Evolutionary conservation across 805 yeast species (phyloP), one percentile per base, ranked within the genome.

Genomic region (Kodamaea laetipori): DNA sequence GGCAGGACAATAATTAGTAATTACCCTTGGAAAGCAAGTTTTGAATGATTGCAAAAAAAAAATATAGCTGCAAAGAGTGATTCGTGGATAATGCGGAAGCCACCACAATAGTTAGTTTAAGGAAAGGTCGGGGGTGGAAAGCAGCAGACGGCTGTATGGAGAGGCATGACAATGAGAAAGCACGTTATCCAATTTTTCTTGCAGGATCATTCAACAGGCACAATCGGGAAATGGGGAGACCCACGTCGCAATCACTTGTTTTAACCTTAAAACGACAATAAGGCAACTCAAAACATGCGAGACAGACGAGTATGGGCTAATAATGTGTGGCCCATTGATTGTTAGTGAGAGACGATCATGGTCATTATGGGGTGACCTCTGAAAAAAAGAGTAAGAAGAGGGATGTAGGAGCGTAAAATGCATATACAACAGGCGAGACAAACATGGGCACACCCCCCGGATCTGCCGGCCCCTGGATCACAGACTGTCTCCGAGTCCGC

Each of bases 321-420:
- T 27, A 12, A 30, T 15, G 19, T 13, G 34, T 15, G 34, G 18
- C 11, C 11, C 19, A 3, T 13, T 30, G 19, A 9, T 15, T n/a
- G 10, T 30, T n/a, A n/a, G n/a, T n/a, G n/a, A n/a, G 17, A 30
- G 30, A 26, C 13, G 30, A 17, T 6, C 15, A 8, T 15, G 34
- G 34, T 30, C 34, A 30, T 30, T 30, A 12, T 30, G 34, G 34
- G 34, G 34, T 30, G 34, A 30, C 34, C 34, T n/a, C n/a, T n/a
- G n/a, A 17, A 6, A 11, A 13, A 30, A 21, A 21, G 8, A 21
- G 24, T 21, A 6, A 6, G 8, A 6, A 21, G 8, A 21, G 24
- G 24, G 6, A 6, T 21, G 24, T 21, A 6, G 8, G 24, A 21
- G 24, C 24, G 8, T 21, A 21, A 21, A 21, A 21, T 21, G n/a